Base-by-base conservation (phyloP, 345 rosid genomes). In the Eutrema yunnanense region DNA sequence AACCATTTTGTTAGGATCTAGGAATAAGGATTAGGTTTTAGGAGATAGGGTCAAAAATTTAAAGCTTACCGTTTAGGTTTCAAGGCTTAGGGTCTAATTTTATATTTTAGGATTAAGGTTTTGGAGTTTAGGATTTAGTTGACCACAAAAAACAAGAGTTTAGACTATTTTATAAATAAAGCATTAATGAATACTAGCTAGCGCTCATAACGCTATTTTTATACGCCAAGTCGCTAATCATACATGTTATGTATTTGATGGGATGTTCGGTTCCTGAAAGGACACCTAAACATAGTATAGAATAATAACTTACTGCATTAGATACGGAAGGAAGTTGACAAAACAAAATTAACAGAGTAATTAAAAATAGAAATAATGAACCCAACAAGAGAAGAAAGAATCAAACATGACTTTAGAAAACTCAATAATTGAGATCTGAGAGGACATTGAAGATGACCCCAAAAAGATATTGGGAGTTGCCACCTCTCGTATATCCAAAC, bases 341-440 rank as follows among this genome's bases (percentile, higher is more conserved):
- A 76, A 68, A 8, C 41, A 55, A 54, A 19, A 36, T 22, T 34
- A 29, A 37, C 8, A 48, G 44, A 34, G 26, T 66, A 26, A 75
- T 26, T 26, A 26, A 67, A 60, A 49, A 29, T 2, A 29, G 4
- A 75, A 47, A 37, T 2, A 58, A 27, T 33, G 62, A 33, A 76
- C 5, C 49, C 36, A 55, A 63, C 56, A 57, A 46, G 55, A 64
- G 67, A 58, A 57, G 76, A 76, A 71, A 65, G 72, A 76, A 76
- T 76, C 76, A 57, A 76, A 76, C 57, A 64, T 63, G 42, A 70
- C 69, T 63, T 70, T 54, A 49, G 5, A 69, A 42, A 62, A 72
- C 49, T 76, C 80, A 76, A 76, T 76, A 76, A 76, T 76, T 63
- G 72, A 76, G 72, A 57, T 70, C 75, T 64, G 76, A 76, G 72